Base-by-base conservation (phyloP, 1,284 basidiomycete species). In the Cutaneotrichosporon spelunceum region DNA sequence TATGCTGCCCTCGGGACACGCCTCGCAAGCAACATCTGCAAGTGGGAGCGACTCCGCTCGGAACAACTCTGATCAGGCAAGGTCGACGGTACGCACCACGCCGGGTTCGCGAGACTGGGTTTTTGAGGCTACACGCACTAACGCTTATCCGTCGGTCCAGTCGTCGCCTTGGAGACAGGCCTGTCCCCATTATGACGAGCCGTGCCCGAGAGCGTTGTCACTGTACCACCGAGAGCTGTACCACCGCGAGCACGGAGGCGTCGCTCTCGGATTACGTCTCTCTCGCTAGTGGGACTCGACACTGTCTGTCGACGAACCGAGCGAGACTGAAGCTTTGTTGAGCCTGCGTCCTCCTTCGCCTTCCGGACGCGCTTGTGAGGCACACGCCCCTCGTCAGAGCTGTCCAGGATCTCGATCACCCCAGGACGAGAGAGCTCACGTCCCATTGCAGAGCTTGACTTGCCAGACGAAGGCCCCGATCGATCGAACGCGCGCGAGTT, bases 121-220 rank as follows among this genome's bases (percentile, higher is more conserved):
- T 77, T 56, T 66, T 55, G 42, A 62, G 75, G 1, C 73, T 76
- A 55, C 75, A 77, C 4, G 66, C 11, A n/a, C 58, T 47, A 68
- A 77, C 23, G 29, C 16, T 57, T 60, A 61, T 33, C 53, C 56
- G 4, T 29, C 42, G 36, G 21, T 24, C n/a, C 56, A 26, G 33
- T 44, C 26, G 48, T 29, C 14, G 48, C 16, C 27, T 29, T 50
- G 48, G 48, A n/a, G 48, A 42, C 16, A 16, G 14, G 19, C 9
- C 7, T 16, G 1, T 23, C 24, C 8, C 24, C 33, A 11, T 24
- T 13, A 9, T 10, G 13, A 19, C 24, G 56, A 4, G 53, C 27
- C 13, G 56, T 59, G 16, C 34, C 34, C 16, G 61, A 59, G 30
- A 44, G 45, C 14, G 61, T 55, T 14, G 59, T 62, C 5, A 56